Conservation (phyloP, 2,329 filamentous ascomycete species). For the Aspergillus jensenii region DNA sequence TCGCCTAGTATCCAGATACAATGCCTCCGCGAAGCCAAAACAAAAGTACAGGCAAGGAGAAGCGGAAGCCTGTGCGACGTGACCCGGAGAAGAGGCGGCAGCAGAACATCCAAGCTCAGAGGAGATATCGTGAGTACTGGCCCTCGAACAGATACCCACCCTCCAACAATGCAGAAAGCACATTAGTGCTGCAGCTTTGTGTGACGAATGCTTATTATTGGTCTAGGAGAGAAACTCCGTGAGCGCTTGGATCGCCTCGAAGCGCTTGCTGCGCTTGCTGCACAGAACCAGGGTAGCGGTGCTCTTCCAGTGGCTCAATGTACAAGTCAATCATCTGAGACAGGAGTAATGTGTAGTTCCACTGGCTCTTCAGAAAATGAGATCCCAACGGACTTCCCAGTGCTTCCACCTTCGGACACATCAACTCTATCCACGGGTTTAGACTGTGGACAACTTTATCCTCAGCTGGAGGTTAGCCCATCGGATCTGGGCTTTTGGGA, state of each 20-base stretch:
- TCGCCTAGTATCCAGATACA: not conserved
- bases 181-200: too few species aligned
- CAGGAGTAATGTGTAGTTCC: not conserved
- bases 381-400: not conserved
- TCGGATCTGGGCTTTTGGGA: slow-evolving; percentile 5
- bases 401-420: not conserved
- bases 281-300: not conserved
- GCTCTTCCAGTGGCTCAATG: not conserved
- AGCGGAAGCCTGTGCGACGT: slow-evolving; percentile 22
- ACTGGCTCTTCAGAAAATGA: not conserved
- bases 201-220: not conserved
- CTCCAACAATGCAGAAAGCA: not conserved
- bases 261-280: slow-evolving; percentile 12
- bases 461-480: not conserved
- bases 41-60: slow-evolving; percentile 5
- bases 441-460: slow-evolving; percentile 1
- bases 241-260: slow-evolving; percentile 16
- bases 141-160: not conserved
- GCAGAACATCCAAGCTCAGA: slow-evolving; percentile 24
- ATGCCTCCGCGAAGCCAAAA: not conserved
- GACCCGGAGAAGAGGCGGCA: slow-evolving; percentile 23
- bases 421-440: not conserved
- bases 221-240: slow-evolving; percentile 18
- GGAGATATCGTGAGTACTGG: slow-evolving; percentile 17
- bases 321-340: not conserved